Percentiles rank a stretch among this genome's conserved stretches.
Evolutionary conservation across 2,329 filamentous ascomycete species (phyloP).

Genomic region (Cercospora beticola): DNA sequence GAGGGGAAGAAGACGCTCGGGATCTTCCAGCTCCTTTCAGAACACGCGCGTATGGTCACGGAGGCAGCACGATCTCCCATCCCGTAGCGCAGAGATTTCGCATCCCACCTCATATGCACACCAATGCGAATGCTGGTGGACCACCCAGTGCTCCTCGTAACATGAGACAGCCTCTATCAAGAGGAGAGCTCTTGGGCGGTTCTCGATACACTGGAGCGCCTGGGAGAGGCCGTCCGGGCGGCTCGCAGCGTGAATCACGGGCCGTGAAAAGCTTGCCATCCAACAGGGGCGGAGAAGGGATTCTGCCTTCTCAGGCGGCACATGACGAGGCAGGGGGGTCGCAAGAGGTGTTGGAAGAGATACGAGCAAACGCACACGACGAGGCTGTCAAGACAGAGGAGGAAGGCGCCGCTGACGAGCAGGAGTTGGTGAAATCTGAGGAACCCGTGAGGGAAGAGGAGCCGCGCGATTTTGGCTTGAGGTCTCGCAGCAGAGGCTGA

Average conservation of each 20-base stretch:
- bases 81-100: neutral
- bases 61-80: neutral
- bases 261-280: neutral
- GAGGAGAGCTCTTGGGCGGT: neutral
- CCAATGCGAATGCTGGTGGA: neutral
- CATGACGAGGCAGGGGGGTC: neutral
- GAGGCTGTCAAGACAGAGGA: neutral
- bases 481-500: neutral
- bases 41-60: neutral
- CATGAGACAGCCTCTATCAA: neutral
- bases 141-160: neutral
- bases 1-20: neutral
- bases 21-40: neutral
- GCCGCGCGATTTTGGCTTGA: neutral
- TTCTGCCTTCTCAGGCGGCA: neutral
- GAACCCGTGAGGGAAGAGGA: neutral
- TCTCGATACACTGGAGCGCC: neutral
- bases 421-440: neutral
- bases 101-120: neutral
- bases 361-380: neutral
- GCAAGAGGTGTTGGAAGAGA: neutral
- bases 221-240: neutral
- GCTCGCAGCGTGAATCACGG: neutral
- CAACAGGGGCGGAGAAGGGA: neutral
- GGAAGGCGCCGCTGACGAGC: neutral